Percentiles rank a stretch among this genome's conserved stretches.
These are phyloP conservation scores for Petunia hybrid DNA, from an alignment of 305 asterid genomes.

Conservation along the genomic window DNA sequence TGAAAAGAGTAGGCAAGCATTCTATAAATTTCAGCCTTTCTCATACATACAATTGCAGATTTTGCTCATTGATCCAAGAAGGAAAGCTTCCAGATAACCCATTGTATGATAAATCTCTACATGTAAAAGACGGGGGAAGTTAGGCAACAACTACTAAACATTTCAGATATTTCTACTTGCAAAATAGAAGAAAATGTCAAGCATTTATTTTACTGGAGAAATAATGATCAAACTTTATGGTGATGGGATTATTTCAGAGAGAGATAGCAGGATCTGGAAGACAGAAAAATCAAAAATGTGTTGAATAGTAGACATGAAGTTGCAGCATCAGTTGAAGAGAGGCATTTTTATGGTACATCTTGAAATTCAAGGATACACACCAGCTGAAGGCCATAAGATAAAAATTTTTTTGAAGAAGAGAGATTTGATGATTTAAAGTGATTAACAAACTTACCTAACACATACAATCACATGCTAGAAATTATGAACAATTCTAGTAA, in stretches of 20 bases:
- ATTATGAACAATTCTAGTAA: conserved; percentile 3
- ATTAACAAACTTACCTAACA: neutral
- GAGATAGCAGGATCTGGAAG: neutral
- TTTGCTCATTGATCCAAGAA: conserved; percentile 59
- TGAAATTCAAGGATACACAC: neutral
- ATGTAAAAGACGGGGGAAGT: conserved; percentile 23
- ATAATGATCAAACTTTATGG: neutral
- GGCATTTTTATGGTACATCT: neutral
- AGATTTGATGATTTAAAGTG: neutral
- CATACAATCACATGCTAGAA: neutral
- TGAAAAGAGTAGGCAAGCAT: neutral
- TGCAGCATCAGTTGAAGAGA: neutral
- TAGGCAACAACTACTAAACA: neutral
- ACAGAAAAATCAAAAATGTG: neutral
- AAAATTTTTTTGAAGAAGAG: neutral
- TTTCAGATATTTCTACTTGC: neutral
- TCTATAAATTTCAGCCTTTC: neutral
- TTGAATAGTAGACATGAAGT: neutral
- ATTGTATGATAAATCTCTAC: conserved; percentile 90
- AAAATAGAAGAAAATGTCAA: neutral
- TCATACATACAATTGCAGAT: conserved; percentile 65
- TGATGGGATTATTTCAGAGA: neutral
- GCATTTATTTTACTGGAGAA: neutral
- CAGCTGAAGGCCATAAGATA: conserved; percentile 3
- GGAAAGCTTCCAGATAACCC: conserved; percentile 76